phyloP scores from a whole-genome alignment of 768 basidiomycete species.

The Fistulinella prunicolor region DNA sequence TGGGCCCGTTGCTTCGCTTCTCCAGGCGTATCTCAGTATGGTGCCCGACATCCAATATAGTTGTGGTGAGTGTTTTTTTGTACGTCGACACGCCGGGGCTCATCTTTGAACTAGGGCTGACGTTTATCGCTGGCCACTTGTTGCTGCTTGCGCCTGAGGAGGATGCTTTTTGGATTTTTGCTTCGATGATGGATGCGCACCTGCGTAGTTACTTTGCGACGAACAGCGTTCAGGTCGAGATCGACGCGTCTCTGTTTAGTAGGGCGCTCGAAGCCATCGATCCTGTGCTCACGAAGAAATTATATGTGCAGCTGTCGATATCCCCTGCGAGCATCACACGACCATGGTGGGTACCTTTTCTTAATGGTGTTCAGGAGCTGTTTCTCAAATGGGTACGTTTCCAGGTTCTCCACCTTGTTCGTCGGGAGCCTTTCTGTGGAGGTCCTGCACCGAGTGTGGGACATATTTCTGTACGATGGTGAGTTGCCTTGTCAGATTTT shows the following conservation, averaged over 20 bases:
- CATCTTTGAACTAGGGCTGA: conserved; percentile 47
- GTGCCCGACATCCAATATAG: conserved; percentile 77
- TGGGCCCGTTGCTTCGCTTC: conserved; percentile 52
- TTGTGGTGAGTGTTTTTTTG: conserved; percentile 42
- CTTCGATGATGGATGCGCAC: conserved; percentile 81
- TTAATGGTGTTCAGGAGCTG: no score
- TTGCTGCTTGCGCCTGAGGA: conserved; percentile 78
- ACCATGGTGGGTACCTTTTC: conserved; percentile 51
- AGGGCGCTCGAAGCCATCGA: conserved; percentile 68
- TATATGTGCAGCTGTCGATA: conserved; percentile 65
- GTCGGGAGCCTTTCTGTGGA: conserved; percentile 62
- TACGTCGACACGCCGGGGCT: conserved; percentile 1
- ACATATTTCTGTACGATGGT: conserved; percentile 82
- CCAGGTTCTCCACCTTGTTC: conserved; percentile 73
- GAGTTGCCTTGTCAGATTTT: conserved; percentile 9
- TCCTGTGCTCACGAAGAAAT: conserved; percentile 54
- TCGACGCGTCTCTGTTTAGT: conserved; percentile 70
- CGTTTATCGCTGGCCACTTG: conserved; percentile 68
- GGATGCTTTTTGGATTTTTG: conserved; percentile 89
- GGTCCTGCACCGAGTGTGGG: conserved; percentile 75
- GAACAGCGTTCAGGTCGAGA: conserved; percentile 61
- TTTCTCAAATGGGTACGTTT: background rate
- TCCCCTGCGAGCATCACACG: conserved; percentile 54
- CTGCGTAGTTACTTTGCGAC: conserved; percentile 75
- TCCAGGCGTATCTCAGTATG: conserved; percentile 80